A percentile compares a stretch with the other conserved stretches of the same genome.
phyloP scores from a whole-genome alignment of 2,329 filamentous ascomycete species.

The Monosporascus sp. region DNA sequence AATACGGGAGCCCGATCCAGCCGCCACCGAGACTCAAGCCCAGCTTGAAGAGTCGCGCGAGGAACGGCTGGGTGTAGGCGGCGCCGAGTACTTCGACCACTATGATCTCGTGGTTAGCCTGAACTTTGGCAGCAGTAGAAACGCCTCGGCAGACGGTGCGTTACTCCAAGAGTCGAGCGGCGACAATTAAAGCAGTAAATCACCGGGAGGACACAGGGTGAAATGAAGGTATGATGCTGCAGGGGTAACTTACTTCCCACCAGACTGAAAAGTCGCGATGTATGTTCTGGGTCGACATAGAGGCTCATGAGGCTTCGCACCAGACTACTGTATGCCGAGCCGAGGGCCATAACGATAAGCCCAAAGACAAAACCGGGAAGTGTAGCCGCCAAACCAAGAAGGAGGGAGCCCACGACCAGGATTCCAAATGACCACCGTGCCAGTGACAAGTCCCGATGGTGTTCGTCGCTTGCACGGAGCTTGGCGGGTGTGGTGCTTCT shows the following conservation, averaged over 20 bases:
- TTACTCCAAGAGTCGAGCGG: too few relatives aligned
- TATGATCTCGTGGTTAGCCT: background rate
- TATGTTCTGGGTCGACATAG: slow-evolving; percentile 24
- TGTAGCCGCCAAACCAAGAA: slow-evolving; percentile 20
- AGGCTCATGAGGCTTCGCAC: slow-evolving; percentile 24
- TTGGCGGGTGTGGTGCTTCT: slow-evolving; percentile 11
- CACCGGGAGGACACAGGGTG: background rate
- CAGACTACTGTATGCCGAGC: slow-evolving; percentile 22
- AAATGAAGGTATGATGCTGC: background rate
- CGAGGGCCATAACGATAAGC: slow-evolving; percentile 23
- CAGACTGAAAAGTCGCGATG: slow-evolving; percentile 26
- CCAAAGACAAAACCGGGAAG: slow-evolving; percentile 22
- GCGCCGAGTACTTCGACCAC: slow-evolving; percentile 24
- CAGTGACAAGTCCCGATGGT: slow-evolving; percentile 22
- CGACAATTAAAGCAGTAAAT: too few relatives aligned
- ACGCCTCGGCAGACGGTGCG: too few relatives aligned
- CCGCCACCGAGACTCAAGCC: slow-evolving; percentile 21
- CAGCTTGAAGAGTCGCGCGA: slow-evolving; percentile 25
- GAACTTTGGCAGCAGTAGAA: background rate
- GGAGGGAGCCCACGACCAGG: slow-evolving; percentile 16
- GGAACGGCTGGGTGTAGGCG: slow-evolving; percentile 23
- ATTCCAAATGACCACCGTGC: slow-evolving; percentile 21
- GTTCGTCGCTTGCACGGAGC: slow-evolving; percentile 17
- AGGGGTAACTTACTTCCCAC: slow-evolving; percentile 10
- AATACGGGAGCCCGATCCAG: slow-evolving; percentile 28